These are phyloP conservation scores for Berkeleyomyces rouxiae DNA, from an alignment of 2,329 filamentous ascomycete species.

Conservation along the genomic window DNA sequence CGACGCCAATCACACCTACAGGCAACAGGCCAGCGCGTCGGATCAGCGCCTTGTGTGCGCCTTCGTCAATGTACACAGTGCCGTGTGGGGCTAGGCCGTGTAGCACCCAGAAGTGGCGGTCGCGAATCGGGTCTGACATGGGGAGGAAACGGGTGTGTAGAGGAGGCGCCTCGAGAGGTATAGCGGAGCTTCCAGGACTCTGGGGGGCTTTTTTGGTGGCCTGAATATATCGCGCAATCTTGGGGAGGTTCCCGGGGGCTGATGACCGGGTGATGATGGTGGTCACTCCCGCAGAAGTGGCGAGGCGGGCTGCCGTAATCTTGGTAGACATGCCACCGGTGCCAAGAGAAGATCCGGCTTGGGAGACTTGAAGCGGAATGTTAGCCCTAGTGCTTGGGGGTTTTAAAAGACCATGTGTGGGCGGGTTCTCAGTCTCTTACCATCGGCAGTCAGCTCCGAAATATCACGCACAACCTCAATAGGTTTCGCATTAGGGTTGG, in stretches of 20 bases:
- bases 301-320: conserved; percentile 80
- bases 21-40: conserved; percentile 79
- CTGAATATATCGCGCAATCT: conserved; percentile 72
- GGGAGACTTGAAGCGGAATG: conserved; percentile 44
- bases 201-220: conserved; percentile 22
- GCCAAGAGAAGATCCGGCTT: conserved; percentile 71
- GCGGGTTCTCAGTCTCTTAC: conserved; percentile 23
- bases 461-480: conserved; percentile 93
- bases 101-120: conserved; percentile 92
- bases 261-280: conserved; percentile 89
- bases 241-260: conserved; percentile 79
- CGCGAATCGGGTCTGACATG: conserved; percentile 66
- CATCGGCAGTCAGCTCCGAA: conserved; percentile 61
- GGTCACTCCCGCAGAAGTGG: conserved; percentile 85
- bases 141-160: conserved; percentile 89
- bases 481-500: conserved; percentile 66
- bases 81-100: conserved; percentile 84
- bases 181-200: conserved; percentile 16
- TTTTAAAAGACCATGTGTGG: background rate
- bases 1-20: conserved; percentile 78
- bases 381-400: conserved; percentile 14
- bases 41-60: conserved; percentile 62
- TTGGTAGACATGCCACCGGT: conserved; percentile 98
- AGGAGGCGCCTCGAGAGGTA: conserved; percentile 31
- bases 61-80: conserved; percentile 82